These are phyloP conservation scores for Ambrosia trifida DNA, from an alignment of 129 eudicot species.

Conservation along the genomic window DNA sequence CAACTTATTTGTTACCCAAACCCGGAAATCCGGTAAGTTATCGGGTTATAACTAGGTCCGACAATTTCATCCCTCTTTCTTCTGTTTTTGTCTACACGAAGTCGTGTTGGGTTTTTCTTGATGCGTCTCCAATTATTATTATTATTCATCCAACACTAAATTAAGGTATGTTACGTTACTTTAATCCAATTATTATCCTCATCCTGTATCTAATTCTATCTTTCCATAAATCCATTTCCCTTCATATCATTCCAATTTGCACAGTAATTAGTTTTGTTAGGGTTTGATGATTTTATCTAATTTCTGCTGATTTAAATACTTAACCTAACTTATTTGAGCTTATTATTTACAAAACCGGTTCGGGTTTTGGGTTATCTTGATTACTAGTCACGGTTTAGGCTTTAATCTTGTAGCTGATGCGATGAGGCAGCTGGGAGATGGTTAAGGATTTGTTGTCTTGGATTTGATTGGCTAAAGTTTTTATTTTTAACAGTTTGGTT, in stretches of 20 bases:
- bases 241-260: conserved; percentile 19
- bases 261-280: conserved; percentile 14
- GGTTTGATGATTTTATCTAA: conserved; percentile 25
- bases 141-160: conserved; percentile 3
- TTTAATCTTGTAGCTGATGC: conserved; percentile 11
- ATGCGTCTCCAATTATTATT: conserved; percentile 4
- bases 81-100: neutral
- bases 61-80: conserved; percentile 12
- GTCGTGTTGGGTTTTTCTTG: conserved; percentile 8
- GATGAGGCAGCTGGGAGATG: conserved; percentile 17
- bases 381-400: conserved; percentile 12
- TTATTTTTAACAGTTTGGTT: conserved; percentile 3
- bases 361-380: conserved; percentile 3
- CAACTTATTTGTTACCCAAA: neutral
- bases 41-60: conserved; percentile 29
- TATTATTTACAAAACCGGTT: neutral
- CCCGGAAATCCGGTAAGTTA: conserved; percentile 26
- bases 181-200: conserved; percentile 6
- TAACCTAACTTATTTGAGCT: conserved; percentile 2
- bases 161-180: conserved; percentile 21
- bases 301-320: neutral
- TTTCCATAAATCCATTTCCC: neutral
- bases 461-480: neutral
- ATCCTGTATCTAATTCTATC: neutral
- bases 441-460: conserved; percentile 6